A percentile compares a stretch with the other conserved stretches of the same genome.
phyloP scores from a whole-genome alignment of 805 yeast genomes.

The Saturnispora ahearnii region DNA sequence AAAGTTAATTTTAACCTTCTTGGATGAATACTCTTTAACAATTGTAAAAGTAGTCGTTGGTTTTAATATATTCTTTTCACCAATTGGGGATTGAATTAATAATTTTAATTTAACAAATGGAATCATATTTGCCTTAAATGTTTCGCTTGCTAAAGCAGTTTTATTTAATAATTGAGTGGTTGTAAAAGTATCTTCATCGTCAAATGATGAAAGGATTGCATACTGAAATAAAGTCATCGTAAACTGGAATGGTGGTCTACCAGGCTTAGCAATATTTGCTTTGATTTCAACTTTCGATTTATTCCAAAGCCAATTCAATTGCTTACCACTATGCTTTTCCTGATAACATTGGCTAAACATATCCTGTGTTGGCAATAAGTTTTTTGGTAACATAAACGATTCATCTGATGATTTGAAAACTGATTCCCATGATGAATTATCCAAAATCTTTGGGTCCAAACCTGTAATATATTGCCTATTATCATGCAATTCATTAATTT shows the following conservation, averaged over 20 bases:
- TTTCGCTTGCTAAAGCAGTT: constrained; percentile 58
- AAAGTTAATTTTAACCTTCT: constrained; percentile 77
- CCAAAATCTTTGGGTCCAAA: constrained; percentile 27
- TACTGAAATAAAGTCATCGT: constrained; percentile 81
- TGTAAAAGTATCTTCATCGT: constrained; percentile 53
- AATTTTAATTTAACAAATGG: constrained; percentile 77
- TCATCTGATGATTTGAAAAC: constrained; percentile 26
- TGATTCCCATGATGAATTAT: constrained; percentile 26
- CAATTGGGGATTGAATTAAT: constrained; percentile 56
- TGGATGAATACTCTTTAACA: constrained; percentile 75
- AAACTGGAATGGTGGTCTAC: constrained; percentile 72
- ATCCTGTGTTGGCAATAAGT: constrained; percentile 53
- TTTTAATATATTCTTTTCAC: constrained; percentile 41
- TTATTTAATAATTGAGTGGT: constrained; percentile 51
- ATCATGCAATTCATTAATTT: constrained; percentile 11
- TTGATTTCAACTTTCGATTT: constrained; percentile 86
- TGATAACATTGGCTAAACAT: constrained; percentile 62
- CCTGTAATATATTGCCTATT: constrained; percentile 21
- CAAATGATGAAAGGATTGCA: constrained; percentile 78
- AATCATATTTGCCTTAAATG: constrained; percentile 64
- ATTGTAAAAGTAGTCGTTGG: constrained; percentile 57
- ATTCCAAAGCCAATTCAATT: constrained; percentile 93
- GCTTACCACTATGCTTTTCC: constrained; percentile 74
- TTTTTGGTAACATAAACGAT: constrained; percentile 57
- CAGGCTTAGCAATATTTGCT: constrained; percentile 74